Conservation (phyloP, 176 grass and related monocot species). For the Juncus effusus region DNA sequence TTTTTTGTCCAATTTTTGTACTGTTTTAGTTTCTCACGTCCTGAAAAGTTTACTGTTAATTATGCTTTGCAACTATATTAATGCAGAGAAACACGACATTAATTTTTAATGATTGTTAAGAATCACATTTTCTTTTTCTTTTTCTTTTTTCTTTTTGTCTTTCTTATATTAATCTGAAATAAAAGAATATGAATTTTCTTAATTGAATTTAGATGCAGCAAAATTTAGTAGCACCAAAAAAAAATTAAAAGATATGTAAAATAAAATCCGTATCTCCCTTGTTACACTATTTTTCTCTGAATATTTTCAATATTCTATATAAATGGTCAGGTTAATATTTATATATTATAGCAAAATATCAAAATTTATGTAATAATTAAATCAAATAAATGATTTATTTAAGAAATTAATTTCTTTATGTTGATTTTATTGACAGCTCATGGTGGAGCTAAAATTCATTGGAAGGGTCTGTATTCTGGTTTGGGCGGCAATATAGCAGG, state of each 20-base stretch:
- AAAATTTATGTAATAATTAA: not conserved
- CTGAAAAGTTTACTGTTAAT: not conserved
- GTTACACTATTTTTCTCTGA: not conserved
- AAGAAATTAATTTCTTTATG: not conserved
- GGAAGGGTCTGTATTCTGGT: slow-evolving; percentile 85
- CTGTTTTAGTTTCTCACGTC: not conserved
- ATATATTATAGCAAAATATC: not conserved
- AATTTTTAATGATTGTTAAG: no score
- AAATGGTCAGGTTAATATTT: not conserved
- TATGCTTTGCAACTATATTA: not conserved
- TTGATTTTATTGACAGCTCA: slow-evolving; percentile 42
- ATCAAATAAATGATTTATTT: no score
- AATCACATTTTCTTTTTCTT: no score
- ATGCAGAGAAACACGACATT: no score
- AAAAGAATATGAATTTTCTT: not conserved
- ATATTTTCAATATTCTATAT: not conserved
- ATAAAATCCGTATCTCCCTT: not conserved
- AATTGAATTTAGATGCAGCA: not conserved
- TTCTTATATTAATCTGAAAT: not conserved
- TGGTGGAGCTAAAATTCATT: slow-evolving; percentile 70
- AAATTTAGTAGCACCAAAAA: not conserved
- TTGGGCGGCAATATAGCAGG: slow-evolving; percentile 78
- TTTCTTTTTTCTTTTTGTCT: not conserved
- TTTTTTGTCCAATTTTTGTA: not conserved
- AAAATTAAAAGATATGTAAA: not conserved